These are phyloP conservation scores for Hyaloscypha bicolor DNA, from an alignment of 495 filamentous ascomycete genomes.

Conservation along the genomic window DNA sequence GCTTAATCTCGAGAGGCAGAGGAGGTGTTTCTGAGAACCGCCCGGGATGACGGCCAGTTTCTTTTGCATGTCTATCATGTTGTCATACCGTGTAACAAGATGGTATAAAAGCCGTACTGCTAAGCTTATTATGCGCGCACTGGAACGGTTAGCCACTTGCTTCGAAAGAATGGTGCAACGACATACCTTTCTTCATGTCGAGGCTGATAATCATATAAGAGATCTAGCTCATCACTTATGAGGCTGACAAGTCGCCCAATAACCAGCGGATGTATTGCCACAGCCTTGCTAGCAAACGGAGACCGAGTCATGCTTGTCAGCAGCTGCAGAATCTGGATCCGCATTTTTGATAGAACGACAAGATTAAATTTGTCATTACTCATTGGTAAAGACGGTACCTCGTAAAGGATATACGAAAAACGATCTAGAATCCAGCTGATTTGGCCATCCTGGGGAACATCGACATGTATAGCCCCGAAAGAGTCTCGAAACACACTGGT, in stretches of 20 bases:
- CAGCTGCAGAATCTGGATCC: slow-evolving; percentile 28
- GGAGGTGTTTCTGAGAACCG: slow-evolving; percentile 31
- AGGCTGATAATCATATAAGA: slow-evolving; percentile 30
- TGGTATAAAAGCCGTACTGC: slow-evolving; percentile 28
- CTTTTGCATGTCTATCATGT: slow-evolving; percentile 27
- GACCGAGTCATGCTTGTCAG: slow-evolving; percentile 30
- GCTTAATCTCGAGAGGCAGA: slow-evolving; percentile 31
- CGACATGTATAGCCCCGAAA: slow-evolving; percentile 25
- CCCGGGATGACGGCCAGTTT: slow-evolving; percentile 29
- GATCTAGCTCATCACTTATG: slow-evolving; percentile 32
- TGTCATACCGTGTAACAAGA: slow-evolving; percentile 29
- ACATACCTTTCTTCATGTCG: slow-evolving; percentile 28
- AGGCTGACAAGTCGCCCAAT: slow-evolving; percentile 31
- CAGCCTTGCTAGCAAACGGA: slow-evolving; percentile 20
- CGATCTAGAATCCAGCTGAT: slow-evolving; percentile 27
- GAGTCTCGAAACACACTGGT: slow-evolving; percentile 31
- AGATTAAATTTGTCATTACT: slow-evolving; percentile 17
- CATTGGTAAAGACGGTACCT: slow-evolving; percentile 21
- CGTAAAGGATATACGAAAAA: slow-evolving; percentile 24
- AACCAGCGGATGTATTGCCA: slow-evolving; percentile 25
- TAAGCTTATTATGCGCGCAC: slow-evolving; percentile 28
- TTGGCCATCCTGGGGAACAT: slow-evolving; percentile 10
- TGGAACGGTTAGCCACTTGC: slow-evolving; percentile 9
- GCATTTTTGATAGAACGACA: slow-evolving; percentile 14
- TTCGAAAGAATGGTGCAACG: neutral